Conservation (phyloP, 2,329 filamentous ascomycete species). For the Xylaria arbuscula region DNA sequence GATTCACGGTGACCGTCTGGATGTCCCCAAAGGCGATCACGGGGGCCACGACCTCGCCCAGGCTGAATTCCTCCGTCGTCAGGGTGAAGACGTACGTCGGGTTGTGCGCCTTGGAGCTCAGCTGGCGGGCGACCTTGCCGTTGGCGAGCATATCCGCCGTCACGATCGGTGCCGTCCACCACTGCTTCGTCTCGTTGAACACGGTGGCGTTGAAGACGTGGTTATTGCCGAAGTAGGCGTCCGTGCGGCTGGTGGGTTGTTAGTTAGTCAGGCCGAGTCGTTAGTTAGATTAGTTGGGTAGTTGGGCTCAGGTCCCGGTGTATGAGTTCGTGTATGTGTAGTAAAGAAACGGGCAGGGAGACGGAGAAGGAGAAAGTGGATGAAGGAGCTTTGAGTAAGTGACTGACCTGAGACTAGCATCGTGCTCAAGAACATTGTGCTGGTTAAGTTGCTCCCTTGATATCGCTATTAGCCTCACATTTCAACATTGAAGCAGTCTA, state of each 20-base stretch:
- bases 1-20: conserved; percentile 53
- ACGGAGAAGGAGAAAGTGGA: not conserved
- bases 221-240: conserved; percentile 63
- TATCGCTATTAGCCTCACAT: not conserved
- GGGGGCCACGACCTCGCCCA: conserved; percentile 62
- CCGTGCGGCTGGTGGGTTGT: conserved; percentile 54
- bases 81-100: conserved; percentile 25
- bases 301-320: too few species aligned
- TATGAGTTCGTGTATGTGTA: too few species aligned
- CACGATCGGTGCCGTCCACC: conserved; percentile 59
- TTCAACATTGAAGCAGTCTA: not conserved
- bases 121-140: conserved; percentile 22
- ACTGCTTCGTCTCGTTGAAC: conserved; percentile 58
- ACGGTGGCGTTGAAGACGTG: conserved; percentile 63
- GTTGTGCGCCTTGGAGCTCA: conserved; percentile 31
- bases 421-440: conserved; percentile 62
- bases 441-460: conserved; percentile 50
- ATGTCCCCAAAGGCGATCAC: conserved; percentile 63
- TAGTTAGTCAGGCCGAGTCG: too few species aligned
- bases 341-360: too few species aligned
- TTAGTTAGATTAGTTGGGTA: too few species aligned
- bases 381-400: not conserved
- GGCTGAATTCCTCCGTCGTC: conserved; percentile 55
- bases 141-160: conserved; percentile 56
- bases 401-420: conserved; percentile 56